Evolutionary conservation across 257 asterid genomes (phyloP), one percentile per base, ranked within the genome.

Genomic region (Ophiorrhiza pumila): DNA sequence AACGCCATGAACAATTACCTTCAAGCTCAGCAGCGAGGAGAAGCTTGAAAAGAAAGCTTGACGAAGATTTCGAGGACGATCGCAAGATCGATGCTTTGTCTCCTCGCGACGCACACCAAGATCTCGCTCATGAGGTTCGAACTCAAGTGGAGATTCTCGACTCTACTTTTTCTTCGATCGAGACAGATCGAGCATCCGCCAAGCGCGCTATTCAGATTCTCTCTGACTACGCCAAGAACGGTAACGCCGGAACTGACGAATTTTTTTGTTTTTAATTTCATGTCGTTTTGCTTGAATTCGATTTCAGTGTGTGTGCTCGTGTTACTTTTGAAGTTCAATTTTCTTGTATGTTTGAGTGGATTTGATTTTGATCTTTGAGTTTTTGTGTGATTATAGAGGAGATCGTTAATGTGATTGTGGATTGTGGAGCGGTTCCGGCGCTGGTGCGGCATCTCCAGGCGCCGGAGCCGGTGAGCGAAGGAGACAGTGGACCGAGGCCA

Each of bases 351-450:
- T 57, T 55, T 57, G 46, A 42, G 73, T 63, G 58, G 71, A 41
- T 69, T 76, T 49, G 59, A 71, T 41, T 76, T 69, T 79, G 86
- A 77, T 77, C 68, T 68, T 60, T 76, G 66, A 58, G 72, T 53
- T 11, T 73, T 58, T 83, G 70, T 74, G 66, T 81, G 74, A 74
- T 78, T 84, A 83, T 85, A 95, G 99, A 95, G 93, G 99, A 92
- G 73, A 81, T 87, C 66, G 99, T 95, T 74, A 89, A 88, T 74
- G 73, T 80, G 76, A 89, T 95, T 74, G 98, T 92, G 66, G 98
- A 92, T 68, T 90, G 99, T 71, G 99, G 82, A 22, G 97, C 97
- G 9, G 99, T 95, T 75, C 96, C 96, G 8, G 83, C 81, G 6
- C 79, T 95, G 49, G 98, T 95, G 72, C 86, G 83, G 88, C 95